phyloP scores from a whole-genome alignment of 2,329 filamentous ascomycete genomes.

The Ambrosiella xylebori region DNA sequence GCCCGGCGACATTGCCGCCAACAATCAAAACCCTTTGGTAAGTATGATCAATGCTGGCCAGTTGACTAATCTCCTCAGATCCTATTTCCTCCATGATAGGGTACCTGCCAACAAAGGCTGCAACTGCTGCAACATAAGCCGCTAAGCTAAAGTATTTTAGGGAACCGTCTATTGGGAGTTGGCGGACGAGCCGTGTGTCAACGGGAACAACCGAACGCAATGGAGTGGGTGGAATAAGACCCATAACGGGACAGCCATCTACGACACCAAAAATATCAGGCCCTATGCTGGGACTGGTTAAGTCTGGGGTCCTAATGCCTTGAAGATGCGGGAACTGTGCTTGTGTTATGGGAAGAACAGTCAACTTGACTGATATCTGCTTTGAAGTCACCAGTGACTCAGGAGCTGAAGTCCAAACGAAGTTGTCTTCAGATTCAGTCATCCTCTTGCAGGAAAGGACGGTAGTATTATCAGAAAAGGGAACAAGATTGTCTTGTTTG shows the following conservation, averaged over 20 bases:
- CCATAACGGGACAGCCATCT: slow-evolving; percentile 1
- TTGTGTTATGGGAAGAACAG: background rate
- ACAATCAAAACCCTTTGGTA: slow-evolving; percentile 3
- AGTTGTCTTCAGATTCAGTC: background rate
- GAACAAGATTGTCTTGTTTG: background rate
- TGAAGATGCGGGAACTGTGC: background rate
- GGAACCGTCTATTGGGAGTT: background rate
- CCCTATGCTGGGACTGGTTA: background rate
- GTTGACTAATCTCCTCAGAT: background rate
- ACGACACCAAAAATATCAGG: slow-evolving; percentile 8
- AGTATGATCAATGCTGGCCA: background rate
- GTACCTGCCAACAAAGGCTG: background rate
- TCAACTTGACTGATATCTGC: background rate
- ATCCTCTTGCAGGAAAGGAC: background rate
- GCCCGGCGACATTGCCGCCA: slow-evolving; percentile 20
- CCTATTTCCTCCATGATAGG: slow-evolving; percentile 3
- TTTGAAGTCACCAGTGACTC: no score
- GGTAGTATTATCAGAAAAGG: background rate
- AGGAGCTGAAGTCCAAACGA: background rate
- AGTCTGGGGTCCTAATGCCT: background rate
- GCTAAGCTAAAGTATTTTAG: slow-evolving; percentile 6
- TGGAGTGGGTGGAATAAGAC: slow-evolving; percentile 3
- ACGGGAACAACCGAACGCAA: background rate
- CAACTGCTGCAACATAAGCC: slow-evolving; percentile 7
- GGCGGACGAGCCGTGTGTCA: background rate